Conservation (phyloP, 1,284 basidiomycete species). For the Crepidotus sp. region DNA sequence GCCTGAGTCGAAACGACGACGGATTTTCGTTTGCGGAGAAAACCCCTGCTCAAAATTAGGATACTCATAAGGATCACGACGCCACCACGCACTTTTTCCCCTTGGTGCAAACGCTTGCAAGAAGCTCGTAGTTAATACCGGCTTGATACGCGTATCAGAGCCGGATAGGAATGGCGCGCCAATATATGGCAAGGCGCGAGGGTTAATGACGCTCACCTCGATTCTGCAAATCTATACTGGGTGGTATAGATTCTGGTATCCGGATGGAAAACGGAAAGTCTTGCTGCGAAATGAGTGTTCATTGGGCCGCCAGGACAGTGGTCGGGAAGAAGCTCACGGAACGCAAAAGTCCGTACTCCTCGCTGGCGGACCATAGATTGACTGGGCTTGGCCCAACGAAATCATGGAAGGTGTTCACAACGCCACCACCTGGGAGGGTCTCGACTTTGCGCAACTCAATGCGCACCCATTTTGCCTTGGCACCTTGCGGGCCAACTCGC, state of each 20-base stretch:
- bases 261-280: conserved; percentile 80
- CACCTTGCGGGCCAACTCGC: conserved; percentile 59
- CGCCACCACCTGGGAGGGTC: conserved; percentile 63
- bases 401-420: conserved; percentile 61
- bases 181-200: neutral
- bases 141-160: conserved; percentile 31
- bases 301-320: neutral
- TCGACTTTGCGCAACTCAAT: conserved; percentile 84
- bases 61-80: neutral
- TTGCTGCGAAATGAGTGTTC: conserved; percentile 25
- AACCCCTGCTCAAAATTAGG: conserved; percentile 39
- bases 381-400: conserved; percentile 65
- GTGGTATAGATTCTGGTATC: conserved; percentile 79
- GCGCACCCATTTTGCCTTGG: conserved; percentile 84
- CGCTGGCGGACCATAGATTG: conserved; percentile 60
- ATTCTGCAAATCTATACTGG: conserved; percentile 66
- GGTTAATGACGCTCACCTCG: conserved; percentile 40
- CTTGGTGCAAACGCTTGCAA: conserved; percentile 74
- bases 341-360: conserved; percentile 60
- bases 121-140: conserved; percentile 77
- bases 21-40: conserved; percentile 66
- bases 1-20: conserved; percentile 51
- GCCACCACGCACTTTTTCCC: conserved; percentile 58
- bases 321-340: conserved; percentile 41
- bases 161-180: neutral